Percentiles rank a stretch among this genome's conserved stretches.
These are phyloP conservation scores for Aspergillus biplanus DNA, from an alignment of 495 filamentous ascomycete species.

Conservation along the genomic window DNA sequence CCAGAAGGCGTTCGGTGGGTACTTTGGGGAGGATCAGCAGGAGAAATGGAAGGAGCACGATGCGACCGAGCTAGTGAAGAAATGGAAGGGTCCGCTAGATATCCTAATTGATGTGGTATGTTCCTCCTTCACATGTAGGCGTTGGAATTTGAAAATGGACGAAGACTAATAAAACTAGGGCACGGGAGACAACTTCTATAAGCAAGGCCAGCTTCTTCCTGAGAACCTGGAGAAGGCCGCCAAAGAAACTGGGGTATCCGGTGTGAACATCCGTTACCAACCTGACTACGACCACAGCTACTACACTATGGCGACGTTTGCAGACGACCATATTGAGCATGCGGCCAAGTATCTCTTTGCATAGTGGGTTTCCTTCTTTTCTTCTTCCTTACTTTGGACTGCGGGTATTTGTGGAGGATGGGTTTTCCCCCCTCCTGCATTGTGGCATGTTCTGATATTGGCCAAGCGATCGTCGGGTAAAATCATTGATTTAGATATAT, in stretches of 20 bases:
- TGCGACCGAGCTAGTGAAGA: conserved; percentile 85
- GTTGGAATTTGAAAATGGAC: neutral
- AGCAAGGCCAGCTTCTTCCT: conserved; percentile 86
- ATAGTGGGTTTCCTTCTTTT: conserved; percentile 49
- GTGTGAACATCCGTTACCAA: conserved; percentile 79
- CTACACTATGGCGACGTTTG: conserved; percentile 88
- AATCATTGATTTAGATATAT: conserved; percentile 19
- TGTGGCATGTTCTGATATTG: conserved; percentile 23
- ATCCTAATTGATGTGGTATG: conserved; percentile 79
- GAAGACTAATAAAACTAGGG: conserved; percentile 52
- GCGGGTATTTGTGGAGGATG: neutral
- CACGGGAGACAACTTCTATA: conserved; percentile 93
- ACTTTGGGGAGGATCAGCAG: conserved; percentile 74
- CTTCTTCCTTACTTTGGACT: conserved; percentile 6
- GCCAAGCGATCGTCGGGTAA: conserved; percentile 17
- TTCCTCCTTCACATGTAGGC: neutral
- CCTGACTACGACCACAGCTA: conserved; percentile 96
- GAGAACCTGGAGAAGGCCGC: conserved; percentile 89
- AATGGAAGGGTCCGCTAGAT: conserved; percentile 71
- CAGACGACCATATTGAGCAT: conserved; percentile 87
- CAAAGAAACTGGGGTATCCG: conserved; percentile 66
- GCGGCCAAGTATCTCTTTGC: conserved; percentile 79
- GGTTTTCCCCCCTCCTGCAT: neutral
- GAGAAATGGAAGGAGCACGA: conserved; percentile 86
- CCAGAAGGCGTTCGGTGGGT: conserved; percentile 90